These are phyloP conservation scores for Chlorella vulgaris DNA, from an alignment of 139 green algal genomes.

Conservation along the genomic window DNA sequence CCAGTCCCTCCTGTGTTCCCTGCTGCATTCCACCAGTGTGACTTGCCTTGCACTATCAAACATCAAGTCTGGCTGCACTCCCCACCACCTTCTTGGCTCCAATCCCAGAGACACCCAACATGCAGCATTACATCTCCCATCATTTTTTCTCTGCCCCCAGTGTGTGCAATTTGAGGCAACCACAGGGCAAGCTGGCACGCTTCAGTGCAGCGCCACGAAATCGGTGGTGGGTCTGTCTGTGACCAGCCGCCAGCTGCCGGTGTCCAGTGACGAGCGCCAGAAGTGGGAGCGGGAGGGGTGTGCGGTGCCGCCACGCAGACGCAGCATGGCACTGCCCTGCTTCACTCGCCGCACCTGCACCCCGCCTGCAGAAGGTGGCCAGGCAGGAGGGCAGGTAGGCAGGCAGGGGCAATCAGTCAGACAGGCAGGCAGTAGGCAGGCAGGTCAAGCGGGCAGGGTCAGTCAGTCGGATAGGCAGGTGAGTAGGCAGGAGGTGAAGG, in stretches of 20 bases:
- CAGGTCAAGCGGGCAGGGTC: too few relatives aligned
- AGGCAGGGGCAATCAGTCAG: neutral
- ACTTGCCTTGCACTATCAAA: too few relatives aligned
- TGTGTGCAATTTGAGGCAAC: neutral
- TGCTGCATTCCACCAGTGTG: too few relatives aligned
- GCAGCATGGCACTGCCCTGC: constrained; percentile 13
- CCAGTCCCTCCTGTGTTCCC: too few relatives aligned
- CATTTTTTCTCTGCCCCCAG: too few relatives aligned
- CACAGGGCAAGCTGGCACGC: neutral
- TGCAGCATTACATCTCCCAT: too few relatives aligned
- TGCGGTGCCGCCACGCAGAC: constrained; percentile 5
- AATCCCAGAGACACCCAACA: too few relatives aligned
- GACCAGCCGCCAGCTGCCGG: constrained; percentile 9
- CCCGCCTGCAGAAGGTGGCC: neutral
- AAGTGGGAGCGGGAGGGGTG: constrained; percentile 11
- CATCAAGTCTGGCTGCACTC: neutral
- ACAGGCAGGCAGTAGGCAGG: too few relatives aligned
- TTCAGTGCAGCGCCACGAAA: constrained; percentile 20
- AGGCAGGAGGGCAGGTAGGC: neutral
- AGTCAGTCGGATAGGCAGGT: too few relatives aligned
- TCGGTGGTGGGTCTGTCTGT: neutral
- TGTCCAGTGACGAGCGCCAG: constrained; percentile 17
- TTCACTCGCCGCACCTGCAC: constrained; percentile 22
- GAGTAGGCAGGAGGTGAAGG: too few relatives aligned
- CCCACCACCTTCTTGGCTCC: neutral